A percentile compares a stretch with the other conserved stretches of the same genome.
phyloP scores from a whole-genome alignment of 2,329 filamentous ascomycete species.

The Clarireedia paspali region DNA sequence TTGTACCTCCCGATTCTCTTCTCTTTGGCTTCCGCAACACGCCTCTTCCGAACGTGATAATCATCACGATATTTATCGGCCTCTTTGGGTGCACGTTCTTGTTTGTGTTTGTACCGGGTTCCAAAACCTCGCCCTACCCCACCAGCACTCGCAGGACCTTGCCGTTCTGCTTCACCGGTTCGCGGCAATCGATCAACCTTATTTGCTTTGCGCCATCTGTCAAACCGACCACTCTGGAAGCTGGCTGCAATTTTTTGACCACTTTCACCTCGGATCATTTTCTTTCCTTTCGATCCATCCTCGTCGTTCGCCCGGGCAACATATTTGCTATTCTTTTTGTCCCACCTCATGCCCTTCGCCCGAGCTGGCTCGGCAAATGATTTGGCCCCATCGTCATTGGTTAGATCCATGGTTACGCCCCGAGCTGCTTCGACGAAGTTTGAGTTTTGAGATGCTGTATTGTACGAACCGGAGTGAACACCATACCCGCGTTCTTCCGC shows the following conservation, averaged over 20 bases:
- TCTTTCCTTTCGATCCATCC: constrained; percentile 69
- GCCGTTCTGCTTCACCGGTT: constrained; percentile 71
- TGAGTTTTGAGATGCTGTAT: constrained; percentile 41
- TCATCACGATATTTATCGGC: constrained; percentile 90
- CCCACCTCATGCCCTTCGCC: constrained; percentile 77
- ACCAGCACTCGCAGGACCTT: constrained; percentile 27
- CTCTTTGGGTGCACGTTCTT: constrained; percentile 81
- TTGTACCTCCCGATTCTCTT: constrained; percentile 68
- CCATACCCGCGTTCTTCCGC: constrained; percentile 91
- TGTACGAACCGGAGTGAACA: constrained; percentile 69
- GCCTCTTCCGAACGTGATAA: constrained; percentile 84
- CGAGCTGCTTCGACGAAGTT: constrained; percentile 88
- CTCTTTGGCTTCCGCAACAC: constrained; percentile 79
- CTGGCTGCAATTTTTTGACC: constrained; percentile 93
- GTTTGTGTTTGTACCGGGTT: constrained; percentile 74
- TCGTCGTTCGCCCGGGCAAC: constrained; percentile 88
- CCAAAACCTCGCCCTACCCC: constrained; percentile 34
- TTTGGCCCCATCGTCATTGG: constrained; percentile 76
- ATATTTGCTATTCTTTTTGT: constrained; percentile 95
- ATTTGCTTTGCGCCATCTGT: constrained; percentile 83
- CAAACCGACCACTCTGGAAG: constrained; percentile 90
- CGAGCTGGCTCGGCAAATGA: constrained; percentile 71
- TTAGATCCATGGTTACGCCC: constrained; percentile 83
- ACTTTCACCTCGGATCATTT: constrained; percentile 79
- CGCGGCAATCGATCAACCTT: constrained; percentile 70